Percentiles rank a stretch among this genome's conserved stretches.
Conservation (phyloP, 2,329 filamentous ascomycete species). For the Talaromyces pinophilus region DNA sequence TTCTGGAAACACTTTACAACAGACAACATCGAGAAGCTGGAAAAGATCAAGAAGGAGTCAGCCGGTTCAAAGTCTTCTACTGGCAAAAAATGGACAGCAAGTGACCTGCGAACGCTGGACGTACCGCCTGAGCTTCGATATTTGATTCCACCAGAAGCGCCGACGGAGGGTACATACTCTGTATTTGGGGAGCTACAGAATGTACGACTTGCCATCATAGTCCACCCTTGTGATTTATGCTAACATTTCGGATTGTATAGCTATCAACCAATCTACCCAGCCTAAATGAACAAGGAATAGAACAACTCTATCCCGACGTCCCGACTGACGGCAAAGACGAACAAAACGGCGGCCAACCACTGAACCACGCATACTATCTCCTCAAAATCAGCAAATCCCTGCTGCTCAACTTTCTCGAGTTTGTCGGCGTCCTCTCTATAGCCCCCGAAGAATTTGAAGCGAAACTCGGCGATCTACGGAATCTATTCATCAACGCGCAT, state of each 20-base stretch:
- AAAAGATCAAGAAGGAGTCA: constrained; percentile 49
- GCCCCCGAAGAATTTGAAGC: constrained; percentile 66
- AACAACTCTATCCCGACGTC: constrained; percentile 64
- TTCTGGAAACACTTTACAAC: constrained; percentile 88
- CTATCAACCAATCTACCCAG: constrained; percentile 63
- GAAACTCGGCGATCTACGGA: constrained; percentile 77
- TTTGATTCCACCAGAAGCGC: constrained; percentile 78
- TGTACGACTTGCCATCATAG: constrained; percentile 40
- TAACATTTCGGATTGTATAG: constrained; percentile 29
- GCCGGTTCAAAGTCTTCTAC: constrained; percentile 33
- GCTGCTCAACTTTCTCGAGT: constrained; percentile 83
- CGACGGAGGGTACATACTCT: constrained; percentile 68
- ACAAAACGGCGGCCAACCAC: constrained; percentile 44
- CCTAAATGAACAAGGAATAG: constrained; percentile 69
- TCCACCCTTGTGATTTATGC: too few relatives aligned
- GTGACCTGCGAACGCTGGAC: constrained; percentile 42
- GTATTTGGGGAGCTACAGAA: constrained; percentile 71
- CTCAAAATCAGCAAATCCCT: constrained; percentile 80
- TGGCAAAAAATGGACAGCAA: constrained; percentile 38
- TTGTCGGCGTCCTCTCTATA: constrained; percentile 70
- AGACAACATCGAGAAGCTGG: constrained; percentile 66
- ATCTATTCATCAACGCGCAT: constrained; percentile 86
- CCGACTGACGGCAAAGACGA: constrained; percentile 52
- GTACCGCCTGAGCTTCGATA: constrained; percentile 72
- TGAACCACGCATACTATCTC: constrained; percentile 61